phyloP scores from a whole-genome alignment of 1,284 basidiomycete genomes.

The Volvariella surrecta region DNA sequence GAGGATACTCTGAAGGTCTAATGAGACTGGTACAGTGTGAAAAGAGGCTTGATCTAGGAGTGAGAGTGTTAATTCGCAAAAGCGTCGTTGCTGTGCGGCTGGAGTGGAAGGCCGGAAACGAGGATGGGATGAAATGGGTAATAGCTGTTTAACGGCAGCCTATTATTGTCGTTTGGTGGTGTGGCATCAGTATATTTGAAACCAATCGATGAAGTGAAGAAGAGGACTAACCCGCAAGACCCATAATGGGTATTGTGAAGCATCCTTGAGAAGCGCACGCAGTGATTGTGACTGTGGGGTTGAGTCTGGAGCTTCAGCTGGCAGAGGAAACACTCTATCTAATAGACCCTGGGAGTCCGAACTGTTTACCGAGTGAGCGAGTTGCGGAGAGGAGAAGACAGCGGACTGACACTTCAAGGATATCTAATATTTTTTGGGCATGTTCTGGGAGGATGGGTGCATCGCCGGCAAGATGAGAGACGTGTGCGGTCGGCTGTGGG shows the following conservation, averaged over 20 bases:
- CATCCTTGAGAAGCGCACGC: constrained; percentile 49
- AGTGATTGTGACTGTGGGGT: constrained; percentile 44
- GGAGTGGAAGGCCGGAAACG: constrained; percentile 51
- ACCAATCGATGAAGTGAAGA: constrained; percentile 3
- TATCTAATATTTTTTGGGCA: constrained; percentile 60
- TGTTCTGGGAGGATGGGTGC: constrained; percentile 37
- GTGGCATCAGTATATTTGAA: constrained; percentile 6
- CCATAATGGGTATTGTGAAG: constrained; percentile 42
- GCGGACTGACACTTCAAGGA: constrained; percentile 60
- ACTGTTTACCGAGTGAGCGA: constrained; percentile 24
- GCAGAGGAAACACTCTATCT: constrained; percentile 63
- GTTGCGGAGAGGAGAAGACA: constrained; percentile 5
- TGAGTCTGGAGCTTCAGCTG: constrained; percentile 19
- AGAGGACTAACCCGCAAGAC: constrained; percentile 36
- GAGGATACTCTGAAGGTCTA: constrained; percentile 37
- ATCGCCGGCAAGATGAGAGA: constrained; percentile 28
- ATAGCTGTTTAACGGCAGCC: constrained; percentile 57
- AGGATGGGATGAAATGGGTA: constrained; percentile 58
- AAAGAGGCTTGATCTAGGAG: constrained; percentile 63
- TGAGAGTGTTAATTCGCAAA: constrained; percentile 63
- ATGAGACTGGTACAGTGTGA: constrained; percentile 33
- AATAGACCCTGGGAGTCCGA: constrained; percentile 66
- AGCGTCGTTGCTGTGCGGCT: constrained; percentile 59
- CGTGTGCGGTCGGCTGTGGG: constrained; percentile 17
- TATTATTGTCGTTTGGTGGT: constrained; percentile 18